These are phyloP conservation scores for Amanita exitialis DNA, from an alignment of 768 basidiomycete genomes.

Conservation along the genomic window DNA sequence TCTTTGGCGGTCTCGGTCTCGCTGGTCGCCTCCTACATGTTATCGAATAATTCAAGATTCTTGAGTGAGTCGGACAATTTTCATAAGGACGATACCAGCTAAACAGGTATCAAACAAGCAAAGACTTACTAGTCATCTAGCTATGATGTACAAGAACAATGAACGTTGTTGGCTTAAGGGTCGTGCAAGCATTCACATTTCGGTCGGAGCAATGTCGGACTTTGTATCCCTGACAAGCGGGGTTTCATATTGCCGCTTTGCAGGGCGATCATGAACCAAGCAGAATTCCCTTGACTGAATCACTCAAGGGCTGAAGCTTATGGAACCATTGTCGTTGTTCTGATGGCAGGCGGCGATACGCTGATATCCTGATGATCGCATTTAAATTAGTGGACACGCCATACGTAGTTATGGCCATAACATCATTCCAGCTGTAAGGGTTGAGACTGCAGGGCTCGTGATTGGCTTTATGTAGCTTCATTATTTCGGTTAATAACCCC, in stretches of 20 bases:
- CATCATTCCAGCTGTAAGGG: not conserved
- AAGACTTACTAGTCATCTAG: slow-evolving; percentile 39
- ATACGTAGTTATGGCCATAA: not conserved
- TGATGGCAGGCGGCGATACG: not conserved
- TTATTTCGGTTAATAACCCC: not conserved
- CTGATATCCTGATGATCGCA: not conserved
- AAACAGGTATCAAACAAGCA: not conserved
- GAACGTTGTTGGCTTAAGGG: not conserved
- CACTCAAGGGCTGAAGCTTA: not conserved
- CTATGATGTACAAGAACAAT: not conserved
- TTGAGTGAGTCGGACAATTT: slow-evolving; percentile 14
- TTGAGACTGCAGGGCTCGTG: not conserved
- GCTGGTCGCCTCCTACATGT: slow-evolving; percentile 67
- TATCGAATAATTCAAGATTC: slow-evolving; percentile 4
- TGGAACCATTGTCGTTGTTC: not conserved
- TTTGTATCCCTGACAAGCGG: not conserved
- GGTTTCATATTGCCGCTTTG: not conserved
- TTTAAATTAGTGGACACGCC: not conserved
- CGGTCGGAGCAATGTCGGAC: slow-evolving; percentile 17
- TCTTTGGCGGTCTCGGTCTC: slow-evolving; percentile 63
- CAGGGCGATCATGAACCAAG: not conserved
- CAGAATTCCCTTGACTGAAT: not conserved
- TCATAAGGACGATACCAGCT: not conserved
- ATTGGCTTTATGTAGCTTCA: slow-evolving; percentile 2
- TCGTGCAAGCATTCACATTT: not conserved